Evolutionary conservation across 139 green algal genomes (phyloP), one percentile per base, ranked within the genome.

Genomic region (Asterochloris sp.): DNA sequence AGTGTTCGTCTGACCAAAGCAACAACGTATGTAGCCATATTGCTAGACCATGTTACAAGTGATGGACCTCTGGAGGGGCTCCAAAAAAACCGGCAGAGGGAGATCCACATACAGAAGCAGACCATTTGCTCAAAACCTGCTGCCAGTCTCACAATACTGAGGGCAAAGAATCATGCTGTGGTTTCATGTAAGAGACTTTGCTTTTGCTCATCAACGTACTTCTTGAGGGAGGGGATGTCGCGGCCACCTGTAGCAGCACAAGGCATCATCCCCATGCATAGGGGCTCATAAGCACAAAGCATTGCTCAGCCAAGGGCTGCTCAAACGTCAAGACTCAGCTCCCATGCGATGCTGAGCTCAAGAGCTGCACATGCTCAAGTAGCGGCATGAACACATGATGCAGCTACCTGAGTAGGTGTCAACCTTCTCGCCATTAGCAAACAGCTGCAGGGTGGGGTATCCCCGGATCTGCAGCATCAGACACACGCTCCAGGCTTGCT

Each of bases 341-440:
- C 28, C n/a, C 16, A 62, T 29, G 23, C 54, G 0, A 10, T 75
- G 12, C 4, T 13, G 29, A 24, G 29, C 0, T 76, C 47, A 19
- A 27, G 26, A 76, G 24, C 14, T 76, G 69, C 19, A 29, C 71
- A 76, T 17, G 16, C 24, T 61, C 8, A 19, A 76, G 71, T 12
- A 38, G 47, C 21, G 10, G 29, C 9, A 0, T 12, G 12, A 14
- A 14, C 54, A 12, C 26, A 61, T 27, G 19, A 17, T 60, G 29
- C 17, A 16, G 27, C 64, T 23, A 81, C 77, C 77, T 81, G 61
- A 62, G 63, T 81, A 81, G 21, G 77, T 62, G 60, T 81, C 77
- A 27, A 62, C n/a, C 63, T 81, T 62, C 17, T 73, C 77, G 10
- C 77, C 77, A 74, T 81, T 28, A 28, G 28, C 73, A 28, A 74